Conservation (phyloP, 768 basidiomycete species). For the Hemileccinum impolitum region DNA sequence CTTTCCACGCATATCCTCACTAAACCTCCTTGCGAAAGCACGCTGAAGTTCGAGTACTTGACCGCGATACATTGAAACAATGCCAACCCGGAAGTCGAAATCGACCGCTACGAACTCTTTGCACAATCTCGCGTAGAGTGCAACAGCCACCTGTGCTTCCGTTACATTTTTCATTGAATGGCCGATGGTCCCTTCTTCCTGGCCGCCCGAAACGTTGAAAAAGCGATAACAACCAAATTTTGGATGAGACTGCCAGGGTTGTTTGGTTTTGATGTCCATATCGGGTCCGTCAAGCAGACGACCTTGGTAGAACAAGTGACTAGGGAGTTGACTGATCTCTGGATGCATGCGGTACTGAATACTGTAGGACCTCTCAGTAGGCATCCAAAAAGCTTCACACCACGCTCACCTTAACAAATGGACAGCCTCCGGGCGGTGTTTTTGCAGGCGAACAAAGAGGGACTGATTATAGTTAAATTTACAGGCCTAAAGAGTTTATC, state of each 20-base stretch:
- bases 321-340: constrained; percentile 87
- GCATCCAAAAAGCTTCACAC: background rate
- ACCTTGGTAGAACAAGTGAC: constrained; percentile 80
- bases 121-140: constrained; percentile 69
- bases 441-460: constrained; percentile 88
- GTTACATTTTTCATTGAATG: constrained; percentile 73
- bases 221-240: constrained; percentile 88
- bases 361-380: constrained; percentile 38
- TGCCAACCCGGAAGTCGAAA: constrained; percentile 54
- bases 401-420: constrained; percentile 77
- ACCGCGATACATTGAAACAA: constrained; percentile 94
- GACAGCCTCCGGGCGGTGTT: constrained; percentile 73
- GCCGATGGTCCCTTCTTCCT: constrained; percentile 51
- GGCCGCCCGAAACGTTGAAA: constrained; percentile 71
- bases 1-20: constrained; percentile 59
- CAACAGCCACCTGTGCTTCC: constrained; percentile 74
- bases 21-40: constrained; percentile 69
- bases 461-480: constrained; percentile 83
- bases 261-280: constrained; percentile 79
- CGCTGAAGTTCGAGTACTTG: constrained; percentile 75
- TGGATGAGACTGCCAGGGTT: constrained; percentile 79
- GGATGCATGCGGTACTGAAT: constrained; percentile 99
- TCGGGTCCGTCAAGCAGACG: constrained; percentile 81
- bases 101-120: constrained; percentile 58
- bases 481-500: constrained; percentile 45